Percentiles rank a stretch among this genome's conserved stretches.
These are phyloP conservation scores for Neckera pumila DNA, from an alignment of 225 moss, liverwort and hornwort genomes.

Conservation along the genomic window DNA sequence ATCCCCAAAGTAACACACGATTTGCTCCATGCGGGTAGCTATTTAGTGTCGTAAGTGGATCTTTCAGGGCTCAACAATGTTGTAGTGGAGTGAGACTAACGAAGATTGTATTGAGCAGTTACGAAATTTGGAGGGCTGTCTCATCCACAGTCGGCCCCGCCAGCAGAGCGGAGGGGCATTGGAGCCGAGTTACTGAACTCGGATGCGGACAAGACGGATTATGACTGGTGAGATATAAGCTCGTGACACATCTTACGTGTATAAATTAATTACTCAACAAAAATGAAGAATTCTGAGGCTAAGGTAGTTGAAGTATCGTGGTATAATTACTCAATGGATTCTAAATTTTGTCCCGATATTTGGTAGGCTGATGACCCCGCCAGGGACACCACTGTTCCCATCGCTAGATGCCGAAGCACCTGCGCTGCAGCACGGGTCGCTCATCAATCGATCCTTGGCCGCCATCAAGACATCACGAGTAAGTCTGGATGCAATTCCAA, in stretches of 20 bases:
- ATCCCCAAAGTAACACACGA: background rate
- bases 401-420: conserved; percentile 32
- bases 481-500: background rate
- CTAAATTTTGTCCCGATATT: background rate
- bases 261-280: background rate
- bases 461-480: conserved; percentile 44
- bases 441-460: conserved; percentile 33
- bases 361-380: conserved; percentile 50
- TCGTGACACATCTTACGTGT: background rate
- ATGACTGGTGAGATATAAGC: conserved; percentile 30
- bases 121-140: conserved; percentile 26
- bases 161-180: conserved; percentile 19
- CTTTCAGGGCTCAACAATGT: background rate
- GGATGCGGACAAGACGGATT: conserved; percentile 50
- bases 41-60: background rate
- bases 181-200: conserved; percentile 51
- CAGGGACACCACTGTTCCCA: conserved; percentile 50
- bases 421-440: conserved; percentile 24
- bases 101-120: background rate
- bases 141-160: conserved; percentile 17
- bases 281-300: background rate
- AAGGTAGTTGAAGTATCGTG: background rate
- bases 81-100: background rate
- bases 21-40: background rate
- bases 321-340: background rate